Evolutionary conservation across 371 early-diverging fungal species (phyloP), one percentile per base, ranked within the genome.

Genomic region (Apophysomyces ossiformis): DNA sequence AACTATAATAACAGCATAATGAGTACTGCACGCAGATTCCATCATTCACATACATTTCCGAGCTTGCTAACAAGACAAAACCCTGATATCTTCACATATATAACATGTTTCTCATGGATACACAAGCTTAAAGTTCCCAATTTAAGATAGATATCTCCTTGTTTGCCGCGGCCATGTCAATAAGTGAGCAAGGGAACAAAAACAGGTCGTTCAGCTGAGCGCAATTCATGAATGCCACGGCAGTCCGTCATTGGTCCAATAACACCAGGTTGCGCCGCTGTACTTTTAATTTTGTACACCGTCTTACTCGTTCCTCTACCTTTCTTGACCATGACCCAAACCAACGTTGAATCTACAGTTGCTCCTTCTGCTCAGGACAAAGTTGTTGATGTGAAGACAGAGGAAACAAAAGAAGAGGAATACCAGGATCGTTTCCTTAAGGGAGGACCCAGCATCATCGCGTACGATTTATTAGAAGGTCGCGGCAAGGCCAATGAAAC

Each of bases 381-480:
- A 21, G 58, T 58, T 13, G 58, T 36, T 58, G 58, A 58, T 7
- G 37, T 37, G 18, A 59, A 50, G 21, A 5, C 21, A 16, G 47
- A n/a, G n/a, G 56, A 65, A 41, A n/a, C 13, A 16, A 58, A 73
- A 59, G 67, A 71, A 62, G 72, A 61, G 15, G 74, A 74, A 58
- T 80, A 83, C 62, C 74, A 83, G 68, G 84, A 83, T 71, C 84
- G 81, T 26, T 83, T 79, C 71, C 66, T 83, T 64, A 79, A 83
- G 65, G 81, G 84, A 7, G 73, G 74, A 60, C 75, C 78, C 44
- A 79, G 78, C 65, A 69, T 86, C 71, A 81, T 85, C 50, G 84
- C 84, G 62, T 89, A 84, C 69, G 89, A 89, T 73, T 77, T 89
- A 36, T 72, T 89, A 61, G 86, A 85, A 73, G 75, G 76, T 45